A percentile compares a stretch with the other conserved stretches of the same genome.
These are phyloP conservation scores for Colletotrichum acutatum DNA, from an alignment of 2,329 filamentous ascomycete genomes.

Conservation along the genomic window DNA sequence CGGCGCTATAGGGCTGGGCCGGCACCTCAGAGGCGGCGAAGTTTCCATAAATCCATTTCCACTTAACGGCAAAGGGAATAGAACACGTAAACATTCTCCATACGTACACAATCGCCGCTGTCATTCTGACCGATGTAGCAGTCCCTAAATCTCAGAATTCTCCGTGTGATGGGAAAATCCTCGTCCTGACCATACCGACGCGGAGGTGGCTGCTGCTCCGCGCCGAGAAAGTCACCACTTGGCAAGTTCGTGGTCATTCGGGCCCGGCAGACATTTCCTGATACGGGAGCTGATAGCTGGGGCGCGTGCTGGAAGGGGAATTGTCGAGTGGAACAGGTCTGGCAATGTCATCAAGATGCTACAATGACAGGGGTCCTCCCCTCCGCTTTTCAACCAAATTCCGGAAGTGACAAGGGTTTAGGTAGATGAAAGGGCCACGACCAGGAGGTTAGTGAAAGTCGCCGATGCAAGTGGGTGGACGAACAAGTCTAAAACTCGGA, in stretches of 20 bases:
- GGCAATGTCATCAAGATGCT: background rate
- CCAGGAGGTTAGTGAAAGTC: background rate
- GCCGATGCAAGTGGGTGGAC: background rate
- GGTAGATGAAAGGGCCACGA: conserved; percentile 18
- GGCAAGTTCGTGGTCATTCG: background rate
- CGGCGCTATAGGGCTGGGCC: conserved; percentile 1
- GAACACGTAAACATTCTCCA: background rate
- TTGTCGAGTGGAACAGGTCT: background rate
- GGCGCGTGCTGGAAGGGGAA: background rate
- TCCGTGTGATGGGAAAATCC: background rate
- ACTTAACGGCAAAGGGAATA: background rate
- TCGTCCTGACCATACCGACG: background rate
- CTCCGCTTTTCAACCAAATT: conserved; percentile 9
- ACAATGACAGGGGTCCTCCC: background rate
- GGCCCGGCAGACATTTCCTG: background rate
- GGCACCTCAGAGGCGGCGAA: background rate
- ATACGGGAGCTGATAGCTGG: background rate
- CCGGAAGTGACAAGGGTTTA: background rate
- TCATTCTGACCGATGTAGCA: background rate
- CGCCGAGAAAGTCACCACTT: background rate
- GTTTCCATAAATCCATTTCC: background rate
- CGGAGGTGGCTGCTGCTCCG: background rate
- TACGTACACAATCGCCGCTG: background rate
- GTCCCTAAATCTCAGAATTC: conserved; percentile 10
- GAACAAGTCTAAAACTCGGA: background rate